A percentile compares a stretch with the other conserved stretches of the same genome.
Conservation (phyloP, 495 filamentous ascomycete genomes). For the Lasiosphaeria hispida region DNA sequence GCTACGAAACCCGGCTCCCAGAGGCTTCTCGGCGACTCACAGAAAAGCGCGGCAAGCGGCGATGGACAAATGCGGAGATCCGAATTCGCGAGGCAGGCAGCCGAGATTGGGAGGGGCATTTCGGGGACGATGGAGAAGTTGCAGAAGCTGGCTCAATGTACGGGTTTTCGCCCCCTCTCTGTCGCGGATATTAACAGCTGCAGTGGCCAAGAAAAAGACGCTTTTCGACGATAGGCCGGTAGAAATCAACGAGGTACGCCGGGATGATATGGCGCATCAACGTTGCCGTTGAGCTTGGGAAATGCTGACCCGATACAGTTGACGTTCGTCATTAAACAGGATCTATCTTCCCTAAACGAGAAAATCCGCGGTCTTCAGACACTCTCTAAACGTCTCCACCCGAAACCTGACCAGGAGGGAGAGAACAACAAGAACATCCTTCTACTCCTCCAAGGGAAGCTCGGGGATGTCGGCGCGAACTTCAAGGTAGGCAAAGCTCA, state of each 20-base stretch:
- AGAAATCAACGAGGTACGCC: constrained; percentile 91
- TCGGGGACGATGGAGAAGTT: constrained; percentile 90
- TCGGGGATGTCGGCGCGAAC: constrained; percentile 88
- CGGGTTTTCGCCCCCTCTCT: constrained; percentile 18
- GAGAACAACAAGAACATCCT: constrained; percentile 99
- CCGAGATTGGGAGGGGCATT: constrained; percentile 87
- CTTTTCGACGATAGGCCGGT: constrained; percentile 95
- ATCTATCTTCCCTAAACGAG: constrained; percentile 82
- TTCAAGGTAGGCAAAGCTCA: constrained; percentile 64
- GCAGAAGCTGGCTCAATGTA: constrained; percentile 83
- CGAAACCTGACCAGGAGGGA: constrained; percentile 80
- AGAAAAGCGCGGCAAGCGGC: constrained; percentile 68
- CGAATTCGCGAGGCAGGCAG: constrained; percentile 87
- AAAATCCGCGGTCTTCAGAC: constrained; percentile 79
- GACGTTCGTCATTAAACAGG: constrained; percentile 87
- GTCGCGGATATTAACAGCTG: constrained; percentile 6
- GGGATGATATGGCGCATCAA: too few species aligned
- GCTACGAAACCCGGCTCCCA: constrained; percentile 70
- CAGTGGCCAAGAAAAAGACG: constrained; percentile 92
- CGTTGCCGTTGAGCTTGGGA: neutral
- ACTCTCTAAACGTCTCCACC: constrained; percentile 64
- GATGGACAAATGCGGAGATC: constrained; percentile 51
- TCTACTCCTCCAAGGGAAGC: constrained; percentile 85
- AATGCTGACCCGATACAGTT: constrained; percentile 18
- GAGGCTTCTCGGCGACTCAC: constrained; percentile 70